Conservation (phyloP, 148 eudicot species). For the Talinum fruticosum region DNA sequence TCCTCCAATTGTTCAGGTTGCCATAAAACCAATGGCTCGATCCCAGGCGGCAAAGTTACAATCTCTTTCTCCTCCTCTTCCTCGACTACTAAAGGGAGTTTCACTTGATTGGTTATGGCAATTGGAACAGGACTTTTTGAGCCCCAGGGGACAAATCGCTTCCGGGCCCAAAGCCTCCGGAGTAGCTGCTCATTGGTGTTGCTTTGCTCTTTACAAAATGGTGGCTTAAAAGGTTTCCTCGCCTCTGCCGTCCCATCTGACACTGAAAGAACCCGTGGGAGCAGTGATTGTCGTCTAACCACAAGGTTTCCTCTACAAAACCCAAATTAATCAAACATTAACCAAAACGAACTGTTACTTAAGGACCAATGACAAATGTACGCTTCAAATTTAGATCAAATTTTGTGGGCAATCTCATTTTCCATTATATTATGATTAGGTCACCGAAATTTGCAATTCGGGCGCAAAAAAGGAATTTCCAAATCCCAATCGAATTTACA, state of each 20-base stretch:
- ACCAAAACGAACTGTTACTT: background rate
- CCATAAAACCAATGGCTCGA: conserved; percentile 92
- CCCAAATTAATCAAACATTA: background rate
- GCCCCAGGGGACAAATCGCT: conserved; percentile 93
- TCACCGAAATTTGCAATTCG: background rate
- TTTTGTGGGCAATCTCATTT: background rate
- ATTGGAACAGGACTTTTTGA: conserved; percentile 46
- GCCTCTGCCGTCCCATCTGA: conserved; percentile 59
- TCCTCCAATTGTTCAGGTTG: conserved; percentile 58
- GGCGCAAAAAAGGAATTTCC: background rate
- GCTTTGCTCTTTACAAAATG: conserved; percentile 51
- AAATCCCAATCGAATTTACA: background rate
- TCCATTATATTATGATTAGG: background rate
- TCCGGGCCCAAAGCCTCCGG: conserved; percentile 85
- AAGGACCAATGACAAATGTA: background rate
- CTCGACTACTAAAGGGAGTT: conserved; percentile 32
- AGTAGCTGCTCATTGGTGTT: conserved; percentile 53
- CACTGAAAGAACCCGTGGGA: conserved; percentile 83
- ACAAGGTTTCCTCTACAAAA: conserved; percentile 65
- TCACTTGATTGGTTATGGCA: conserved; percentile 30
- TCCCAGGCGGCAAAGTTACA: conserved; percentile 56
- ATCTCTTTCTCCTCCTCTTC: conserved; percentile 47
- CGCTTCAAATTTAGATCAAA: background rate
- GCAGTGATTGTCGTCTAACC: conserved; percentile 71
- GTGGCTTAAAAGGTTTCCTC: conserved; percentile 88